Evolutionary conservation across 495 filamentous ascomycete genomes (phyloP).

Genomic region (Pseudevernia furfuracea): DNA sequence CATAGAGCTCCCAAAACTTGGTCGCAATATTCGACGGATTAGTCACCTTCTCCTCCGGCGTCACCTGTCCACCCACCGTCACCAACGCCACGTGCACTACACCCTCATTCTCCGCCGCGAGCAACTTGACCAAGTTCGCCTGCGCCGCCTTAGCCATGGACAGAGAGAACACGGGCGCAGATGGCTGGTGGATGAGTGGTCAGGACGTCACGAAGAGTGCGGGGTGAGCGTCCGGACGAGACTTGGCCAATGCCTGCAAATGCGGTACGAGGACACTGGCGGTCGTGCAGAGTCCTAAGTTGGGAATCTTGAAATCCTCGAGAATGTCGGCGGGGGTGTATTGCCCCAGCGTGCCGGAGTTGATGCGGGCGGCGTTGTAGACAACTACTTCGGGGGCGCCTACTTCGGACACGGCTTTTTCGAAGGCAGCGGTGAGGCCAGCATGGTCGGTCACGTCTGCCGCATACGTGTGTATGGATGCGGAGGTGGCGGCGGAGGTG

Average conservation of each 20-base stretch:
- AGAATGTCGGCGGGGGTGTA: slow-evolving; percentile 20
- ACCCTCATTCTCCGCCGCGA: slow-evolving; percentile 20
- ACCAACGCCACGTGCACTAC: slow-evolving; percentile 22
- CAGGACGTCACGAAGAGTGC: slow-evolving; percentile 19
- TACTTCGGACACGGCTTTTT: slow-evolving; percentile 18
- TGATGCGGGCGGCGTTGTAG: slow-evolving; percentile 25
- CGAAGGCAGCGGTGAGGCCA: slow-evolving; percentile 15
- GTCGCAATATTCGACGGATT: slow-evolving; percentile 18
- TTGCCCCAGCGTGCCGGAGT: slow-evolving; percentile 14
- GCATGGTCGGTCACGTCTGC: slow-evolving; percentile 19
- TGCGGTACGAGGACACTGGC: slow-evolving; percentile 53
- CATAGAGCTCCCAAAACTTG: slow-evolving; percentile 20
- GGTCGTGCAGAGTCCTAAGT: slow-evolving; percentile 23
- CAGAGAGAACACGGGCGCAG: slow-evolving; percentile 19
- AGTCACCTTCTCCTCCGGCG: slow-evolving; percentile 15
- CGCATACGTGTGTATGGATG: slow-evolving; percentile 13
- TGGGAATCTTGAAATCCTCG: slow-evolving; percentile 21
- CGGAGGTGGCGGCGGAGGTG: slow-evolving; percentile 15
- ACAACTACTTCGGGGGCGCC: slow-evolving; percentile 20
- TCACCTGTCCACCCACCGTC: slow-evolving; percentile 14
- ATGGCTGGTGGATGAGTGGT: slow-evolving; percentile 19
- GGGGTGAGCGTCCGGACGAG: slow-evolving; percentile 14
- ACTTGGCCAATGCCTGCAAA: slow-evolving; percentile 47
- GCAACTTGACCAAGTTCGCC: slow-evolving; percentile 19
- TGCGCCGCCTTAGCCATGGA: slow-evolving; percentile 23